phyloP scores from a whole-genome alignment of 2,329 filamentous ascomycete genomes.

The Penicillium sp. region DNA sequence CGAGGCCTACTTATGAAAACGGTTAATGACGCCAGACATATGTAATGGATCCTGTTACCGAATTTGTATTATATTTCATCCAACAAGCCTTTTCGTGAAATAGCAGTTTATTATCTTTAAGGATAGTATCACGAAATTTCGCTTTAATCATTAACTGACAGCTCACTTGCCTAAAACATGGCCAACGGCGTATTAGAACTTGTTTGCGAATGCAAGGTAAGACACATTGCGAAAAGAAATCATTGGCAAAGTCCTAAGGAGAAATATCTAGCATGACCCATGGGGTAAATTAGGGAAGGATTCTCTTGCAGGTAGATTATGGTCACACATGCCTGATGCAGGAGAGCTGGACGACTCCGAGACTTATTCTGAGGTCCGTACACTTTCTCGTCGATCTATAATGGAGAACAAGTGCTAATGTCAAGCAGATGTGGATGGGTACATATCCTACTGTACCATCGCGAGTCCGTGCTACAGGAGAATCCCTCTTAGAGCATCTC shows the following conservation, averaged over 20 bases:
- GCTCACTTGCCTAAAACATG: not conserved
- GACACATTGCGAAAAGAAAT: not conserved
- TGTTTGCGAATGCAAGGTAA: slow-evolving; percentile 11
- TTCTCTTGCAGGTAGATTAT: slow-evolving; percentile 64
- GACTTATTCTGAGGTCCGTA: slow-evolving; percentile 57
- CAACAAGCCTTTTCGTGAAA: not conserved
- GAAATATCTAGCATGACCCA: slow-evolving; percentile 55
- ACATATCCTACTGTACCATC: slow-evolving; percentile 69
- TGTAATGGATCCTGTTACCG: not conserved
- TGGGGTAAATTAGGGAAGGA: slow-evolving; percentile 67
- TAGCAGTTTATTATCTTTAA: not conserved
- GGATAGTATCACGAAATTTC: not conserved
- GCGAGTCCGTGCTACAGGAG: slow-evolving; percentile 58
- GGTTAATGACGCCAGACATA: not conserved
- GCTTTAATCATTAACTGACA: not conserved
- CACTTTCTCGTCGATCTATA: not conserved
- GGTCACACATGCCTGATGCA: slow-evolving; percentile 61
- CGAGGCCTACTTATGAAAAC: not conserved
- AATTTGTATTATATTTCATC: not conserved
- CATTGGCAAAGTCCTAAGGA: not conserved
- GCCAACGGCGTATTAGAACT: slow-evolving; percentile 6
- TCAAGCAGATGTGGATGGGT: slow-evolving; percentile 63
- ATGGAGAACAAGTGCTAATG: not conserved
- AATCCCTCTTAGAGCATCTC: slow-evolving; percentile 64
- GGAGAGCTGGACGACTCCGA: slow-evolving; percentile 64